Evolutionary conservation across 495 filamentous ascomycete species (phyloP), one percentile per base, ranked within the genome.

Genomic region (Penicillium subrubescens): DNA sequence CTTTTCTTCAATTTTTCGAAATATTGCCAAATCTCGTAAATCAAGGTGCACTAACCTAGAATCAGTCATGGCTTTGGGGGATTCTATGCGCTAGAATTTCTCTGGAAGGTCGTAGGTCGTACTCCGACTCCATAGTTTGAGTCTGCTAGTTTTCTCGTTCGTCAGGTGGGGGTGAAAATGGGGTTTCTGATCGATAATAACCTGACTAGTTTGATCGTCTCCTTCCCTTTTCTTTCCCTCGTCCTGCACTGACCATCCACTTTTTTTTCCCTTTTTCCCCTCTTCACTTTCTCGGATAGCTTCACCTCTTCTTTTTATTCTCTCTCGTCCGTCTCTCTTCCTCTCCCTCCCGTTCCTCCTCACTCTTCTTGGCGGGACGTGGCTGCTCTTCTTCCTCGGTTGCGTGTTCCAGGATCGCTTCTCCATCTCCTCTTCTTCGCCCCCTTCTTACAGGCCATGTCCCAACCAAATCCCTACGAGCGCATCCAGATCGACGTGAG

Each of bases 401-500:
- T 19, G 41, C 41, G 19, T 41, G 8, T 14, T 37, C 35, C 12
- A 14, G 25, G 2, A 14, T 33, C 31, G 31, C 50, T 34, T 53
- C 51, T 35, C 37, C 53, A 41, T 27, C 55, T 31, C 17, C 63
- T 52, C 21, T 41, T 61, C 46, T 48, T 29, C 41, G n/a, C 41
- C 25, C 57, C 15, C 56, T 29, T 53, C 48, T 29, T 14, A 50
- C 39, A 35, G 19, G 64, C 31, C 59, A 79, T 79, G 77, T 64
- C 73, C 51, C 74, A 73, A 27, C 76, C 76, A 57, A 76, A 76
- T 53, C 58, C 66, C 43, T 29, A 76, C 39, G 76, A 79, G 61
- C 71, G 70, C 41, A 81, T 81, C 33, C 72, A 75, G 39, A 64
- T 78, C 55, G 78, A 81, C 71, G 78, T 81, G 75, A 75, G 74